Evolutionary conservation across 2,329 filamentous ascomycete species (phyloP).

Genomic region (Arthrobotrys entomopaga): DNA sequence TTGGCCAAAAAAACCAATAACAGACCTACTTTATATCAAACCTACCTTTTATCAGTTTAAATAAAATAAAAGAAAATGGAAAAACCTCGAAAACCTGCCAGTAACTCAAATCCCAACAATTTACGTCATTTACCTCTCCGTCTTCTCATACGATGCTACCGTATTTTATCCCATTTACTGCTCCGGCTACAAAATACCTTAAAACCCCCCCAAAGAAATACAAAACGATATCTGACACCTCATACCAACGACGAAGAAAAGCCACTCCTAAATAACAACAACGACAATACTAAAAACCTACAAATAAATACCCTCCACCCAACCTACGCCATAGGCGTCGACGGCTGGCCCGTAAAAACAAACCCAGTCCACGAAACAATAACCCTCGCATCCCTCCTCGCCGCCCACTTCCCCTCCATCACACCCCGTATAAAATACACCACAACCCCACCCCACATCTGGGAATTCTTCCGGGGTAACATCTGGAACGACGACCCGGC

Average conservation of each 20-base stretch:
- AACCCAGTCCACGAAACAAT: conserved; percentile 28
- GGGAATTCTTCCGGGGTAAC: conserved; percentile 21
- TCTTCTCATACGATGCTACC: no score
- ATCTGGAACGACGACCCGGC: conserved; percentile 30
- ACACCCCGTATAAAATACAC: not conserved
- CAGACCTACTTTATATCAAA: no score
- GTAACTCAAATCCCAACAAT: no score
- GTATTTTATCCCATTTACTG: no score
- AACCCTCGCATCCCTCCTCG: conserved; percentile 9
- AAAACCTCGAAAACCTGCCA: no score
- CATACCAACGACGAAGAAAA: not conserved
- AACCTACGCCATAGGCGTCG: conserved; percentile 18
- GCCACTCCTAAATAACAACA: not conserved
- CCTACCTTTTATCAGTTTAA: no score
- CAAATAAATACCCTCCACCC: not conserved
- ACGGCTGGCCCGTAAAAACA: conserved; percentile 10
- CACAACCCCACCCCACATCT: conserved; percentile 3
- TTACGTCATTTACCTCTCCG: no score
- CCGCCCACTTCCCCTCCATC: conserved; percentile 1
- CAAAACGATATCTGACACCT: not conserved
- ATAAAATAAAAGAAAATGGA: no score
- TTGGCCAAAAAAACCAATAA: no score
- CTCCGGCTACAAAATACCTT: no score
- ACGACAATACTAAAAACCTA: not conserved
- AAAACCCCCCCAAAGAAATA: no score